Conservation (phyloP, 1,284 basidiomycete species). For the Ceratorhiza oryzae-sativae region DNA sequence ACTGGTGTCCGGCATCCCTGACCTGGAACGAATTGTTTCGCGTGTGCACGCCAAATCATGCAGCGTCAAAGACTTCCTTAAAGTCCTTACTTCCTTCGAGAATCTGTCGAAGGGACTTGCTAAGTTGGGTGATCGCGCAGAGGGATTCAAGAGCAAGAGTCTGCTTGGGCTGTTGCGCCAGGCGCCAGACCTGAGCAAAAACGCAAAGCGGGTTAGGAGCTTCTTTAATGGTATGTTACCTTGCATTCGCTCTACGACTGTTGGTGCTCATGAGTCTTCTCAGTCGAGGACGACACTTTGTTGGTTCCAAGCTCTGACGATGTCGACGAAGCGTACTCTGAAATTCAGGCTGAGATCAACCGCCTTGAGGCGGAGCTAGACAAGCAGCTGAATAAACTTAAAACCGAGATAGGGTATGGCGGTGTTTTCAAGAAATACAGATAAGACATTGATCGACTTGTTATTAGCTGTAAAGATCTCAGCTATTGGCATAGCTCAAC, state of each 20-base stretch:
- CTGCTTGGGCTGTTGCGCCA: slow-evolving; percentile 76
- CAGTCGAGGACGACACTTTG: slow-evolving; percentile 21
- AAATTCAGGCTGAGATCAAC: slow-evolving; percentile 71
- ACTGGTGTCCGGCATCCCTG: slow-evolving; percentile 82
- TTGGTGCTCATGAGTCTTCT: neutral
- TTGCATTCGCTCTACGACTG: too few relatives aligned
- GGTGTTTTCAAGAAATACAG: slow-evolving; percentile 13
- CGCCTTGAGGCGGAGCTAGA: slow-evolving; percentile 76
- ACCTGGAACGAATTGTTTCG: slow-evolving; percentile 91
- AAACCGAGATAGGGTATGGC: slow-evolving; percentile 65
- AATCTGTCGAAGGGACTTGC: slow-evolving; percentile 72
- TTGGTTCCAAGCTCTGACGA: slow-evolving; percentile 50
- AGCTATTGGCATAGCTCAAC: slow-evolving; percentile 84
- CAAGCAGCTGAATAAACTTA: slow-evolving; percentile 64
- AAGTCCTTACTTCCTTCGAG: slow-evolving; percentile 80
- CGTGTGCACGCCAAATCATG: slow-evolving; percentile 92
- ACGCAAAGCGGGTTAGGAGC: slow-evolving; percentile 73
- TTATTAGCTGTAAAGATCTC: slow-evolving; percentile 48
- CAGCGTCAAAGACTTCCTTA: slow-evolving; percentile 84
- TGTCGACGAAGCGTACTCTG: slow-evolving; percentile 83
- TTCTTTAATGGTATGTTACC: slow-evolving; percentile 79
- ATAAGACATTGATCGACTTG: neutral
- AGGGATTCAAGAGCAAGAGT: slow-evolving; percentile 76
- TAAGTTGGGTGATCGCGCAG: slow-evolving; percentile 68
- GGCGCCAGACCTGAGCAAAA: slow-evolving; percentile 74